Percentiles rank a stretch among this genome's conserved stretches.
Conservation (phyloP, 2,329 filamentous ascomycete genomes). For the Penicillium occitanis region DNA sequence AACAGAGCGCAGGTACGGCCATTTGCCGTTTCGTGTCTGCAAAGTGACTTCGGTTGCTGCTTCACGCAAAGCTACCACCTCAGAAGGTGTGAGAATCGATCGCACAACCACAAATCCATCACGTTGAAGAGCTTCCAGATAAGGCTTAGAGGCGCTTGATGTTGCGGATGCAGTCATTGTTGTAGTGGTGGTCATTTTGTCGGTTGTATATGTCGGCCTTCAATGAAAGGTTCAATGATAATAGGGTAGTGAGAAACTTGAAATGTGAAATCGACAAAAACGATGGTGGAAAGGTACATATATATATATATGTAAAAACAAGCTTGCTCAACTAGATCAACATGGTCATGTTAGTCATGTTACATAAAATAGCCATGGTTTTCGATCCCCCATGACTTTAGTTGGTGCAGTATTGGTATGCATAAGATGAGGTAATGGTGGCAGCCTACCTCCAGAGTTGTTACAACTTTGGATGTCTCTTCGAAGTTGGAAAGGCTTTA, state of each 20-base stretch:
- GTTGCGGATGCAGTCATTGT: slow-evolving; percentile 1
- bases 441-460: not conserved
- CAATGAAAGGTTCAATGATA: not conserved
- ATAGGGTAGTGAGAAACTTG: not conserved
- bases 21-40: slow-evolving; percentile 66
- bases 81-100: slow-evolving; percentile 57
- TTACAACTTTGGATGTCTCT: not conserved
- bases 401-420: not conserved
- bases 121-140: slow-evolving; percentile 58
- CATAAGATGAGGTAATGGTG: not conserved
- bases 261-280: not conserved
- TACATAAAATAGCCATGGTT: not conserved
- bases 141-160: slow-evolving; percentile 23
- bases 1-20: slow-evolving; percentile 79
- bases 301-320: not conserved
- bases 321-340: not conserved
- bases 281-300: not conserved
- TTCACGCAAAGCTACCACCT: slow-evolving; percentile 60
- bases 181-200: slow-evolving; percentile 11
- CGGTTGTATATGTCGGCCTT: not conserved
- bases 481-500: not conserved
- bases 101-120: slow-evolving; percentile 77
- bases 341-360: not conserved
- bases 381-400: not conserved
- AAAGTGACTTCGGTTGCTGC: slow-evolving; percentile 59